Evolutionary conservation across 1,284 basidiomycete genomes (phyloP).

Genomic region (Termitomyces sp.): DNA sequence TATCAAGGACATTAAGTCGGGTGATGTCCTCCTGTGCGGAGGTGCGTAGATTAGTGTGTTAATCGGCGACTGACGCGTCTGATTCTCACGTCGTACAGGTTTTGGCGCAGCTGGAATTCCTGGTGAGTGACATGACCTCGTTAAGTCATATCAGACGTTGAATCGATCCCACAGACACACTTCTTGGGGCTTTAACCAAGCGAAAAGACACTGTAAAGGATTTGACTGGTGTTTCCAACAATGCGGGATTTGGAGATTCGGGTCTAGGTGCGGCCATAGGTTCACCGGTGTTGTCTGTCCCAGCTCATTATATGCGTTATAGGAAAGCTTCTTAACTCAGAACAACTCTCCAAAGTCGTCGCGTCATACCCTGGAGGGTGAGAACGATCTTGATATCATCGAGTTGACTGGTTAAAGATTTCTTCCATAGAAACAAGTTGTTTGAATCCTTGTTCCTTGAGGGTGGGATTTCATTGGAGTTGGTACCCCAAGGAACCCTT

Average conservation of each 20-base stretch:
- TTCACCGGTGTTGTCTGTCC: not conserved
- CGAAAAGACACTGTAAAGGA: slow-evolving; percentile 61
- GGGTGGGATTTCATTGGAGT: slow-evolving; percentile 80
- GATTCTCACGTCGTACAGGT: slow-evolving; percentile 37
- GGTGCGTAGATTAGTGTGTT: slow-evolving; percentile 41
- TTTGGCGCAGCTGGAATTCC: slow-evolving; percentile 78
- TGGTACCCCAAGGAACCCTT: slow-evolving; percentile 89
- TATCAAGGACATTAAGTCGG: slow-evolving; percentile 76
- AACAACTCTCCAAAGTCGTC: slow-evolving; percentile 82
- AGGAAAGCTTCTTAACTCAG: slow-evolving; percentile 76
- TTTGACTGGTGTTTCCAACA: slow-evolving; percentile 87
- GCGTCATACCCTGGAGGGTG: slow-evolving; percentile 86
- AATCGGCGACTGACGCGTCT: slow-evolving; percentile 3
- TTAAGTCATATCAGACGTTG: not conserved
- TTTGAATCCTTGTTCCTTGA: slow-evolving; percentile 76
- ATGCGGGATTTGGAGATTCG: slow-evolving; percentile 74
- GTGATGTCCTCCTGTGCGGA: slow-evolving; percentile 74
- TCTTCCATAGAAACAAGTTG: slow-evolving; percentile 66
- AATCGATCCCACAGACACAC: slow-evolving; percentile 54
- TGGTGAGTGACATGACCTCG: slow-evolving; percentile 37
- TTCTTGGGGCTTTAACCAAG: slow-evolving; percentile 76
- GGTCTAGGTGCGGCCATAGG: slow-evolving; percentile 66
- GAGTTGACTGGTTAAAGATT: not conserved
- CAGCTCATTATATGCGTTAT: slow-evolving; percentile 1
- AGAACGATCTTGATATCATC: slow-evolving; percentile 18